Conservation (phyloP, 2,329 filamentous ascomycete genomes). For the Phaeomoniella chlamydospora region DNA sequence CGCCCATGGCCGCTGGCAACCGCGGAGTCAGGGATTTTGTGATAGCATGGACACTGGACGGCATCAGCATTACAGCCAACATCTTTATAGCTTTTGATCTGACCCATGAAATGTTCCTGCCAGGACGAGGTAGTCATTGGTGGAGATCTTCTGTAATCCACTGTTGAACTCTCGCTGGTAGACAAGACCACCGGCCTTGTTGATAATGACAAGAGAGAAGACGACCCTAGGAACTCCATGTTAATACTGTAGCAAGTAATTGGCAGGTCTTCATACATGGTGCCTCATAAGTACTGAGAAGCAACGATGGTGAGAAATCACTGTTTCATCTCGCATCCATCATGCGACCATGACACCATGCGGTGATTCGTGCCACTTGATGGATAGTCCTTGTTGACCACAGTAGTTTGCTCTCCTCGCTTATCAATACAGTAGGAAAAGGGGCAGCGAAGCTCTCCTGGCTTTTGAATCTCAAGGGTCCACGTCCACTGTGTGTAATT, state of each 20-base stretch:
- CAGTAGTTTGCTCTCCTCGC: no score
- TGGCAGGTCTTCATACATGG: no score
- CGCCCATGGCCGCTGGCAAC: slow-evolving; percentile 15
- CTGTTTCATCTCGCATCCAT: neutral
- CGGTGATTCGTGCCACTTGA: no score
- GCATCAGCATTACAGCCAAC: neutral
- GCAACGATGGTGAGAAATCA: neutral
- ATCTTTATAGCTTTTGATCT: no score
- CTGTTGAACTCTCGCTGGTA: slow-evolving; percentile 75
- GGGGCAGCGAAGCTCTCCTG: no score
- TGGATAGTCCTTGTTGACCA: no score
- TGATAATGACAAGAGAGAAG: slow-evolving; percentile 92
- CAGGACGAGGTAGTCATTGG: slow-evolving; percentile 92
- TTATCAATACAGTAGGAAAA: no score
- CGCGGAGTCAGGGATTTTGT: slow-evolving; percentile 38
- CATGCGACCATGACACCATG: no score
- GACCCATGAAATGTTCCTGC: slow-evolving; percentile 96
- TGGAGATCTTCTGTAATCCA: slow-evolving; percentile 72
- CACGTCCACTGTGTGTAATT: no score
- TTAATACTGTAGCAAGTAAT: no score
- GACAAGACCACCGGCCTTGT: slow-evolving; percentile 92
- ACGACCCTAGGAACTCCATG: slow-evolving; percentile 56
- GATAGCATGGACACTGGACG: slow-evolving; percentile 46
- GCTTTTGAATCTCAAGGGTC: no score
- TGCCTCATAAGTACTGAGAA: neutral